Conservation (phyloP, 2,329 filamentous ascomycete genomes). For the Aspergillus fumigatiaffinis region DNA sequence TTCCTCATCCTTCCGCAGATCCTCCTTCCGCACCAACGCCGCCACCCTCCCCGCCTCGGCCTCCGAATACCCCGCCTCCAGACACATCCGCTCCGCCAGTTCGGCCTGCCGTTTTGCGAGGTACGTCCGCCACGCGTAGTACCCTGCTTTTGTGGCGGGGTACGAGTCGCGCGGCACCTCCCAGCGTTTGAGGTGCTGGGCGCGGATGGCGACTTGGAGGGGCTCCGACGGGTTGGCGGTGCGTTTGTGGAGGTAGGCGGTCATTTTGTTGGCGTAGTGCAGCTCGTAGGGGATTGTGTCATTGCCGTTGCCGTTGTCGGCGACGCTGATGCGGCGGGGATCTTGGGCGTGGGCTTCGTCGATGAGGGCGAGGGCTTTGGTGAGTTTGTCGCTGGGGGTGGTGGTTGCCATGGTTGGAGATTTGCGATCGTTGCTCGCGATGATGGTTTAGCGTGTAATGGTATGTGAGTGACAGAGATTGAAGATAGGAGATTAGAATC, state of each 20-base stretch:
- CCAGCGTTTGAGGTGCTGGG: constrained; percentile 83
- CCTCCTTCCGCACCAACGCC: constrained; percentile 74
- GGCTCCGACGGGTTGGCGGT: constrained; percentile 60
- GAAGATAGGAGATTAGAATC: too few species aligned
- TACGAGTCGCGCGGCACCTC: constrained; percentile 71
- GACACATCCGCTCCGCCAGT: constrained; percentile 53
- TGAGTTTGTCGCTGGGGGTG: constrained; percentile 30
- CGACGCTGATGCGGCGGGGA: constrained; percentile 48
- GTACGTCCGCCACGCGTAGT: constrained; percentile 73
- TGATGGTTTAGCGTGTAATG: neutral
- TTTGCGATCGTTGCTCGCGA: neutral
- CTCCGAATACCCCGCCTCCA: constrained; percentile 46
- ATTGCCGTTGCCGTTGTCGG: neutral
- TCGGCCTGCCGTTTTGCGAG: constrained; percentile 69
- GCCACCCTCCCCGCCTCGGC: constrained; percentile 61
- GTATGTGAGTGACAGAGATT: neutral
- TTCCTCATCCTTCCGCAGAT: constrained; percentile 51
- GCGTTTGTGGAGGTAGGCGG: constrained; percentile 62
- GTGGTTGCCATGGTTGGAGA: neutral
- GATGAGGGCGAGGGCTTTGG: constrained; percentile 60
- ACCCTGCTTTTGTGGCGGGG: constrained; percentile 70
- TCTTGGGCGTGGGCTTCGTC: constrained; percentile 69
- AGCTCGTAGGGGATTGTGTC: constrained; percentile 66
- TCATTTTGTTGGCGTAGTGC: constrained; percentile 78
- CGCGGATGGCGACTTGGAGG: constrained; percentile 72